These are phyloP conservation scores for Coemansia pectinata DNA, from an alignment of 192 early-diverging fungal species.

Conservation along the genomic window DNA sequence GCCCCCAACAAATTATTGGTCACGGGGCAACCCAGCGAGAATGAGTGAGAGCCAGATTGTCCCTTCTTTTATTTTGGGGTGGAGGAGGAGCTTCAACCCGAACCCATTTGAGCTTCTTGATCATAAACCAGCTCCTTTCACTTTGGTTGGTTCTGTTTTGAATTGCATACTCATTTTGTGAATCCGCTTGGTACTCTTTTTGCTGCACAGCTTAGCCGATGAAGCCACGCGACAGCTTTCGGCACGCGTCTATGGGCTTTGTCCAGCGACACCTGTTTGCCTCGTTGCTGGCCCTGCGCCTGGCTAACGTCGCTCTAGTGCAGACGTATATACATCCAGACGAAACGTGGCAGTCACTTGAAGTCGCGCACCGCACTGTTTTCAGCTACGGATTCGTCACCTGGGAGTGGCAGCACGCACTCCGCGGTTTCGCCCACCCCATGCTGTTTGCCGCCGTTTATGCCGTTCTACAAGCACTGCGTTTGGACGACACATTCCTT, in stretches of 20 bases:
- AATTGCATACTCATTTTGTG: neutral
- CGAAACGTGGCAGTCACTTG: conserved; percentile 96
- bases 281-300: conserved; percentile 30
- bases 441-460: conserved; percentile 80
- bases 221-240: neutral
- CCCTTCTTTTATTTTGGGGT: neutral
- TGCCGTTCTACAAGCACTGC: conserved; percentile 58
- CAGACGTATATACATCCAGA: conserved; percentile 91
- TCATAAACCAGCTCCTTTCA: neutral
- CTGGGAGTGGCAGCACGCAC: conserved; percentile 88
- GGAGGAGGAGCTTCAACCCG: neutral
- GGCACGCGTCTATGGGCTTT: neutral
- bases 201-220: neutral
- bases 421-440: conserved; percentile 85
- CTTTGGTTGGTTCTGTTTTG: too few relatives aligned
- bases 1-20: conserved; percentile 32
- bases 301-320: conserved; percentile 30
- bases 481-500: conserved; percentile 62
- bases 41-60: neutral
- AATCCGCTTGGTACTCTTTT: neutral
- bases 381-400: conserved; percentile 92
- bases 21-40: conserved; percentile 5
- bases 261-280: conserved; percentile 12
- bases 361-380: conserved; percentile 82
- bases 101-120: neutral